Percentiles rank a stretch among this genome's conserved stretches.
These are phyloP conservation scores for Russula foetens DNA, from an alignment of 768 basidiomycete genomes.

Conservation along the genomic window DNA sequence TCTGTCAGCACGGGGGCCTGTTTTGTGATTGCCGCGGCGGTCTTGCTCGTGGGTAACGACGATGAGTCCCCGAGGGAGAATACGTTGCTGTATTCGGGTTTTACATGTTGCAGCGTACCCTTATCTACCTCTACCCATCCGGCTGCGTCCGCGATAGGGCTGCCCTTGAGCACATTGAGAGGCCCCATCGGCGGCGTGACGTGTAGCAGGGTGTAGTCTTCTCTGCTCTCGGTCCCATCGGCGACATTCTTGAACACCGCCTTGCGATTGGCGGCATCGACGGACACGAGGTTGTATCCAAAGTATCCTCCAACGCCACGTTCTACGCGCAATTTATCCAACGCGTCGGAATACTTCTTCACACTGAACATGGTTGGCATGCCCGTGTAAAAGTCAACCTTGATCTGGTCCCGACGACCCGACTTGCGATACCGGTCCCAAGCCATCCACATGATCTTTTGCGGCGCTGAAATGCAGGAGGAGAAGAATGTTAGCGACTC, in stretches of 20 bases:
- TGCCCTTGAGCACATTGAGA: slow-evolving; percentile 66
- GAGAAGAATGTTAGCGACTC: background rate
- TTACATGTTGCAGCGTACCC: slow-evolving; percentile 74
- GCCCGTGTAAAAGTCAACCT: slow-evolving; percentile 78
- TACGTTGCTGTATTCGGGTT: slow-evolving; percentile 72
- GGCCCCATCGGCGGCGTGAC: slow-evolving; percentile 92
- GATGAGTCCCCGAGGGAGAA: slow-evolving; percentile 92
- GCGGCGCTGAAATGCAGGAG: slow-evolving; percentile 44
- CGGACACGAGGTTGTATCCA: slow-evolving; percentile 69
- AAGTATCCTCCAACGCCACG: slow-evolving; percentile 80
- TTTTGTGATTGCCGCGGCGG: slow-evolving; percentile 86
- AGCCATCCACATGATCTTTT: slow-evolving; percentile 97
- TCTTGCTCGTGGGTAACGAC: slow-evolving; percentile 91
- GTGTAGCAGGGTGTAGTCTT: slow-evolving; percentile 78
- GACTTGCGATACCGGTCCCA: slow-evolving; percentile 74
- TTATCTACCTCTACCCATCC: slow-evolving; percentile 90
- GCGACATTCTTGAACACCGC: slow-evolving; percentile 74
- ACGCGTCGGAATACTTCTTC: slow-evolving; percentile 88
- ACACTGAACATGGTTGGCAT: slow-evolving; percentile 96
- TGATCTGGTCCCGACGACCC: slow-evolving; percentile 45
- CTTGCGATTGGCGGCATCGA: slow-evolving; percentile 61
- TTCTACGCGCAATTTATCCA: slow-evolving; percentile 66
- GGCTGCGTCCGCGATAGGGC: slow-evolving; percentile 66
- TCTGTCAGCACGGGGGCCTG: slow-evolving; percentile 89
- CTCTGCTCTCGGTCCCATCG: slow-evolving; percentile 60